phyloP scores from a whole-genome alignment of 2,329 filamentous ascomycete species.

The Fusarium musae region DNA sequence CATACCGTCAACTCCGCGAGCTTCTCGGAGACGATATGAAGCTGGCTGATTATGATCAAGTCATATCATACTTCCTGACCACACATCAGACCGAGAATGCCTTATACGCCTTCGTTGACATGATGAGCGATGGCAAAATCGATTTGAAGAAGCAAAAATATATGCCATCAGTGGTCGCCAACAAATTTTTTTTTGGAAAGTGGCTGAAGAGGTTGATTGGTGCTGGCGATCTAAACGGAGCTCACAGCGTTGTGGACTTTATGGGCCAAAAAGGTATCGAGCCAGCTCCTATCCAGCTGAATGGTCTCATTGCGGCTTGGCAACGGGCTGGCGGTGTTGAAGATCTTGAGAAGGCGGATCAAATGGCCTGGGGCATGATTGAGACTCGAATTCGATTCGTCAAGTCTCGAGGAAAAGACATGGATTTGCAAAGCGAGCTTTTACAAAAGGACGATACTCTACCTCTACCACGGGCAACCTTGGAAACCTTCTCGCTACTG shows the following conservation, averaged over 20 bases:
- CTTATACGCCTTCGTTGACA: conserved; percentile 84
- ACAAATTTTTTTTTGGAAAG: conserved; percentile 86
- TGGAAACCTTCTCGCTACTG: conserved; percentile 82
- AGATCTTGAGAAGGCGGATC: conserved; percentile 70
- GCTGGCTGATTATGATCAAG: conserved; percentile 80
- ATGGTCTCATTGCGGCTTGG: conserved; percentile 84
- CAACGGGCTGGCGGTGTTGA: conserved; percentile 69
- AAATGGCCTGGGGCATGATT: conserved; percentile 82
- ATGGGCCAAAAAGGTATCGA: conserved; percentile 77
- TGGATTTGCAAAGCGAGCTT: neutral
- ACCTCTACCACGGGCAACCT: conserved; percentile 67
- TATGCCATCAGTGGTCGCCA: conserved; percentile 65
- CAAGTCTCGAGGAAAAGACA: conserved; percentile 52
- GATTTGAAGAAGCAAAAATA: conserved; percentile 57
- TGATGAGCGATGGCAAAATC: conserved; percentile 76
- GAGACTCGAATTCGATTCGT: conserved; percentile 73
- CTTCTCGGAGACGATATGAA: conserved; percentile 70
- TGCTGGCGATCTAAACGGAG: conserved; percentile 75
- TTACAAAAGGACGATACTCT: conserved; percentile 3
- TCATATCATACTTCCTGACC: conserved; percentile 77
- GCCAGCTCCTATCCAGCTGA: conserved; percentile 80
- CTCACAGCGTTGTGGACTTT: conserved; percentile 76
- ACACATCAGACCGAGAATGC: conserved; percentile 73
- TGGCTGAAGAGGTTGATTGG: conserved; percentile 89
- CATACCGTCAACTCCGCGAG: conserved; percentile 73